Percentiles rank a stretch among this genome's conserved stretches.
Conservation (phyloP, 2,329 filamentous ascomycete genomes). For the Trichoderma sp. region DNA sequence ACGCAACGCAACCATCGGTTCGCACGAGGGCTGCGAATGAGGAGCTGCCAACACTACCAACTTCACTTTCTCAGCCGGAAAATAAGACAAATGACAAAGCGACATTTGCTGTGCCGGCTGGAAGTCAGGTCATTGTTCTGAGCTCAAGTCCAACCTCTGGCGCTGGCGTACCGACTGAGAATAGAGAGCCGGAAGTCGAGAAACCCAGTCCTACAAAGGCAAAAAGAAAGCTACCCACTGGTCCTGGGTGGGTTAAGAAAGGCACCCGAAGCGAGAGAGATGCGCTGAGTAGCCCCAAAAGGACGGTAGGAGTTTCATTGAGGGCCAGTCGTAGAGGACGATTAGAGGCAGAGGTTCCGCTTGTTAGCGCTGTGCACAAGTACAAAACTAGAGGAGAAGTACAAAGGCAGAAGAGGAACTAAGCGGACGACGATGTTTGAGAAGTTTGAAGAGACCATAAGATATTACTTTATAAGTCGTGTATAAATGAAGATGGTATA, state of each 20-base stretch:
- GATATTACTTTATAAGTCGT: background rate
- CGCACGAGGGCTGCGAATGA: slow-evolving; percentile 2
- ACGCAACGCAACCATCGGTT: slow-evolving; percentile 39
- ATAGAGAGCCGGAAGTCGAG: slow-evolving; percentile 33
- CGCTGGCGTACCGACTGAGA: slow-evolving; percentile 30
- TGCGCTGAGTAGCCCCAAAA: background rate
- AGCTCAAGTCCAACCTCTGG: slow-evolving; percentile 36
- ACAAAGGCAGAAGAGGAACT: too few relatives aligned
- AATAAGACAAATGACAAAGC: slow-evolving; percentile 33
- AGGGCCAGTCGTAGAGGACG: background rate
- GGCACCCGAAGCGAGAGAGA: slow-evolving; percentile 3
- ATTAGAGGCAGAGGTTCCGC: background rate
- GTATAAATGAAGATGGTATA: background rate
- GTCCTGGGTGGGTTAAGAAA: slow-evolving; percentile 34
- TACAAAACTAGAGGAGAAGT: background rate
- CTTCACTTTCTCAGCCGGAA: slow-evolving; percentile 25
- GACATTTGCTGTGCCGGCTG: slow-evolving; percentile 37
- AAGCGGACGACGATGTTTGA: background rate
- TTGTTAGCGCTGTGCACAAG: slow-evolving; percentile 20
- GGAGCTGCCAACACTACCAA: slow-evolving; percentile 12
- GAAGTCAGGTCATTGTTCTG: slow-evolving; percentile 41
- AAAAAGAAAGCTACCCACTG: slow-evolving; percentile 32
- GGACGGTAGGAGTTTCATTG: background rate
- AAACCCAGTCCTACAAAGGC: slow-evolving; percentile 31
- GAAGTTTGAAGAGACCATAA: background rate